Evolutionary conservation across 768 basidiomycete species (phyloP).

Genomic region (Lactarius hengduanensis): DNA sequence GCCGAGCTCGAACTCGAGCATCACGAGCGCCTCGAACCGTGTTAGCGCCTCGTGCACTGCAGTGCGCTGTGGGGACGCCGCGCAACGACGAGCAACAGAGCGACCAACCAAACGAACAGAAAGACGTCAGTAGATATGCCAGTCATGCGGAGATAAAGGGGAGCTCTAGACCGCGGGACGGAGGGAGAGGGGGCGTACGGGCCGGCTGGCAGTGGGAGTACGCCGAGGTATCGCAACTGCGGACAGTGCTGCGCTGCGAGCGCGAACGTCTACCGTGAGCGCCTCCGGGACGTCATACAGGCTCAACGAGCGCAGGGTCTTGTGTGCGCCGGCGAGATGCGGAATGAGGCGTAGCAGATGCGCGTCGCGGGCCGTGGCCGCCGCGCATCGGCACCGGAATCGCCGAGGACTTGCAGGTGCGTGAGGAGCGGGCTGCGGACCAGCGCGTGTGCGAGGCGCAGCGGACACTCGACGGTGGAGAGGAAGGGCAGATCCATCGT

Average conservation of each 20-base stretch:
- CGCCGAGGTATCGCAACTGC: slow-evolving; percentile 41
- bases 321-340: slow-evolving; percentile 25
- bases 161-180: neutral
- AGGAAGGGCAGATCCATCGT: slow-evolving; percentile 40
- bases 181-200: slow-evolving; percentile 35
- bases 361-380: slow-evolving; percentile 33
- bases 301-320: slow-evolving; percentile 39
- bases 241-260: slow-evolving; percentile 38
- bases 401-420: slow-evolving; percentile 46
- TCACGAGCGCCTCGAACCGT: slow-evolving; percentile 37
- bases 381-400: slow-evolving; percentile 35
- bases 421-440: slow-evolving; percentile 42
- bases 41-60: slow-evolving; percentile 38
- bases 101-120: neutral
- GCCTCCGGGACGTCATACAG: slow-evolving; percentile 39
- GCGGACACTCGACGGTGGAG: slow-evolving; percentile 45
- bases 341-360: slow-evolving; percentile 32
- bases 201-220: slow-evolving; percentile 37
- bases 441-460: slow-evolving; percentile 44
- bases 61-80: slow-evolving; percentile 32
- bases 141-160: slow-evolving; percentile 2
- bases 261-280: slow-evolving; percentile 35
- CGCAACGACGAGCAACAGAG: neutral
- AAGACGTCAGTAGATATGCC: neutral
- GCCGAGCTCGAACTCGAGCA: slow-evolving; percentile 41